These are phyloP conservation scores for sweet orange (Citrus sinensis) DNA, from an alignment of 345 rosid species.

Conservation along the genomic window DNA sequence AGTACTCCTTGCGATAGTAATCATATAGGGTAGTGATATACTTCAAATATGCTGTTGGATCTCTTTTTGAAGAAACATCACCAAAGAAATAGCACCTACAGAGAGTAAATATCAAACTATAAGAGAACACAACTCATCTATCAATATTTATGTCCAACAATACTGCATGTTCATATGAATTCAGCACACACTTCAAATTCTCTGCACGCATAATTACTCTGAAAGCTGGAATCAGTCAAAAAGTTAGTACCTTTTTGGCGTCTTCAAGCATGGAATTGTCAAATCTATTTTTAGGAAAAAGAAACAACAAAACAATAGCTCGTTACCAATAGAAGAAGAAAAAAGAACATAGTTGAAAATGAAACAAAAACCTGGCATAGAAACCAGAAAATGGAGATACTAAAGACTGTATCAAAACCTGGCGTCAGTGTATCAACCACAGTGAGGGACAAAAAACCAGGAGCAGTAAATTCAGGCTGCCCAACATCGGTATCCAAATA, in stretches of 20 bases:
- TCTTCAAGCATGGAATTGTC: constrained; percentile 85
- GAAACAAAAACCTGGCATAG: not conserved
- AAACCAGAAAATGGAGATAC: not conserved
- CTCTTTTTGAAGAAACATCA: constrained; percentile 81
- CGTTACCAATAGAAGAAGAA: constrained; percentile 4
- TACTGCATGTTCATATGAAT: not conserved
- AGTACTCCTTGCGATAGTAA: constrained; percentile 52
- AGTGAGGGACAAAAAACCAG: constrained; percentile 85
- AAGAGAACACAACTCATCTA: not conserved
- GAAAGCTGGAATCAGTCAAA: not conserved
- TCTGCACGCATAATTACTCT: not conserved
- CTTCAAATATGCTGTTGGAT: constrained; percentile 69
- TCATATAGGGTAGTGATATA: constrained; percentile 53
- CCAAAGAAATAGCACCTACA: constrained; percentile 83
- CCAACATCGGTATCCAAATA: constrained; percentile 96
- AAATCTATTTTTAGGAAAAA: constrained; percentile 46
- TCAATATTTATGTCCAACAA: not conserved
- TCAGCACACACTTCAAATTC: not conserved
- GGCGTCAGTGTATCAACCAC: constrained; percentile 55
- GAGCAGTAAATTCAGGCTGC: constrained; percentile 88
- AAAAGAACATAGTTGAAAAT: not conserved
- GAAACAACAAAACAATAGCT: not conserved
- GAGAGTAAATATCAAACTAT: constrained; percentile 12
- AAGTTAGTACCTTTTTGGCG: constrained; percentile 70
- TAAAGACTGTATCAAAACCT: constrained; percentile 37